A percentile compares a stretch with the other conserved stretches of the same genome.
Conservation (phyloP, 2,329 filamentous ascomycete species). For the Tolypocladium tropicale region DNA sequence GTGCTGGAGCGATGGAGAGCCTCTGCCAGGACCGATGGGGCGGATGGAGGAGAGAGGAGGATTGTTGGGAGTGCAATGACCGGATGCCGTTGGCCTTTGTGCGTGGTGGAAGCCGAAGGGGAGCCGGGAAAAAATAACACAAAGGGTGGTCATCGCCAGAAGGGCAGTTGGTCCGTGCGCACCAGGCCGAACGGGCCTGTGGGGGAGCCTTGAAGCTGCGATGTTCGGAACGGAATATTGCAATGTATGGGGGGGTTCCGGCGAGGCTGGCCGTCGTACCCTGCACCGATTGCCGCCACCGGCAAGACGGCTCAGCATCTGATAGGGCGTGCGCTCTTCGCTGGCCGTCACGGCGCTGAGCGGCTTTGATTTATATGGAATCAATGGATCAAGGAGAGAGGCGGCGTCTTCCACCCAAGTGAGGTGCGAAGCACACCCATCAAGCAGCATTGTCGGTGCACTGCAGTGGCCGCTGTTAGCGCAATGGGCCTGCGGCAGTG, state of each 20-base stretch:
- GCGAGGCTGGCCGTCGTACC: background rate
- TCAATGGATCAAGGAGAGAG: no score
- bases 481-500: background rate
- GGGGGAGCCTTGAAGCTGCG: slow-evolving; percentile 1
- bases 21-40: slow-evolving; percentile 1
- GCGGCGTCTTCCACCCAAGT: no score
- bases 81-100: slow-evolving; percentile 2
- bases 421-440: no score
- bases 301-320: background rate
- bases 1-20: slow-evolving; percentile 5
- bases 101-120: slow-evolving; percentile 3
- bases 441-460: background rate
- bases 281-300: background rate
- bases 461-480: background rate
- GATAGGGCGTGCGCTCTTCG: background rate
- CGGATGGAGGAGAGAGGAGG: slow-evolving; percentile 4
- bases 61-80: slow-evolving; percentile 3
- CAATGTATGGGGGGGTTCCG: background rate
- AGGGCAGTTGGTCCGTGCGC: slow-evolving; percentile 7
- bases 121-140: slow-evolving; percentile 5
- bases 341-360: background rate
- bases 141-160: slow-evolving; percentile 10
- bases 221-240: slow-evolving; percentile 5
- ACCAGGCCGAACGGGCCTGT: background rate
- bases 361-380: background rate